Percentiles rank a stretch among this genome's conserved stretches.
These are phyloP conservation scores for Fraxinus excelsior DNA, from an alignment of 257 asterid species.

Conservation along the genomic window DNA sequence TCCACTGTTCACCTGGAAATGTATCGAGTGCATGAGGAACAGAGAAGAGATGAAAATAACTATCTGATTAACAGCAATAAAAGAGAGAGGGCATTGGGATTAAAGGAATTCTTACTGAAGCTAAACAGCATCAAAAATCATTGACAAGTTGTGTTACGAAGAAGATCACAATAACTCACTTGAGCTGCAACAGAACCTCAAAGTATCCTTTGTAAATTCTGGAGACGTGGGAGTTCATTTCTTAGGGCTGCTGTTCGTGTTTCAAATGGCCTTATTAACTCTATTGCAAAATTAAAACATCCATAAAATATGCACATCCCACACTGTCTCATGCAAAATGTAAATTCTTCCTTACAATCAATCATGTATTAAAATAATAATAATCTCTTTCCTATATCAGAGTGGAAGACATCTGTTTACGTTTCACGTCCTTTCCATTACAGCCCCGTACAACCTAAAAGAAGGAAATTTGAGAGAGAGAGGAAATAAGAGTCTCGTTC, in stretches of 20 bases:
- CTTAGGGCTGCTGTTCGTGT: conserved; percentile 94
- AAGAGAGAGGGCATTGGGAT: not conserved
- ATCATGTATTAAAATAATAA: too few species aligned
- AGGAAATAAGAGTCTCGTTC: too few species aligned
- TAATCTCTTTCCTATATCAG: not conserved
- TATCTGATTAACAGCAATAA: not conserved
- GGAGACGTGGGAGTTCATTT: conserved; percentile 94
- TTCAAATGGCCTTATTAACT: conserved; percentile 6
- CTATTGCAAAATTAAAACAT: too few species aligned
- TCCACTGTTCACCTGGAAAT: conserved; percentile 90
- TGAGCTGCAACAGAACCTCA: conserved; percentile 99
- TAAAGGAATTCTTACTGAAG: conserved; percentile 16
- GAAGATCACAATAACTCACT: conserved; percentile 47
- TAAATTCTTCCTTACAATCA: not conserved
- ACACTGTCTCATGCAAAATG: not conserved
- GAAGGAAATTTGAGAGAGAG: too few species aligned
- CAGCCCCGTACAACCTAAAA: too few species aligned
- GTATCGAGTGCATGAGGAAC: not conserved
- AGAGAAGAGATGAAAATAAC: not conserved
- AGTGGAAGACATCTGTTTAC: not conserved
- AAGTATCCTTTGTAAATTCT: conserved; percentile 95
- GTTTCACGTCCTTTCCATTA: not conserved
- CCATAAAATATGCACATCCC: too few species aligned
- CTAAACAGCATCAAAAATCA: not conserved
- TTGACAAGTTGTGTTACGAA: not conserved